A percentile compares a stretch with the other conserved stretches of the same genome.
phyloP scores from a whole-genome alignment of 805 yeast genomes.

The Wickerhamomyces xylosicus region DNA sequence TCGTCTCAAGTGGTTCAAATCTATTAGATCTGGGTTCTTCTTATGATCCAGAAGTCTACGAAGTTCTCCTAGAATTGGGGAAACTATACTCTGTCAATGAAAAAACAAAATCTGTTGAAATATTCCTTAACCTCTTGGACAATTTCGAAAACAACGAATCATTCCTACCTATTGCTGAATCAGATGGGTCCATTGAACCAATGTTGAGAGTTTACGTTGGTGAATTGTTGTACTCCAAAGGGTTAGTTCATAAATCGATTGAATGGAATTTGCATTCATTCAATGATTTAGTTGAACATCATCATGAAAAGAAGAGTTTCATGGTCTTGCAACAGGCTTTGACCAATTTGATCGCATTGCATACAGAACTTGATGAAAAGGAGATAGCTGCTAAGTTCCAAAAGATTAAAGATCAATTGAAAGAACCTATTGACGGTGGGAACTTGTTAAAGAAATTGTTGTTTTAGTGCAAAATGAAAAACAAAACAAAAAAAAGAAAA shows the following conservation, averaged over 20 bases:
- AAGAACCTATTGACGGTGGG: too few species aligned
- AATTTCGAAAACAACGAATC: slow-evolving; percentile 3
- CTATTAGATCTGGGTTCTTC: slow-evolving; percentile 7
- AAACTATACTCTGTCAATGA: slow-evolving; percentile 12
- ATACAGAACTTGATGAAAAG: slow-evolving; percentile 9
- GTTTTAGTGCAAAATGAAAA: too few species aligned
- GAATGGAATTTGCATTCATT: slow-evolving; percentile 31
- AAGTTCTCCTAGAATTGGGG: slow-evolving; percentile 18
- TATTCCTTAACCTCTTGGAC: slow-evolving; percentile 23
- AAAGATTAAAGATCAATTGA: neutral
- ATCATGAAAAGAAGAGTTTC: slow-evolving; percentile 24
- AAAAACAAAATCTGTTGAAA: slow-evolving; percentile 20
- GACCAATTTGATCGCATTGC: slow-evolving; percentile 18
- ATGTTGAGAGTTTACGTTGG: slow-evolving; percentile 30
- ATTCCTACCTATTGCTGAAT: neutral
- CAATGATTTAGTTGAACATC: slow-evolving; percentile 22
- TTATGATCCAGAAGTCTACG: slow-evolving; percentile 14
- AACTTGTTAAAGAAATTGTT: too few species aligned
- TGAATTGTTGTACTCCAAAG: slow-evolving; percentile 30
- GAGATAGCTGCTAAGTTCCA: neutral
- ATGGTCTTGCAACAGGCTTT: slow-evolving; percentile 27
- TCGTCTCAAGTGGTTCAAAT: slow-evolving; percentile 11
- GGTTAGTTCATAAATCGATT: slow-evolving; percentile 24
- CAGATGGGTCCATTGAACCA: slow-evolving; percentile 14
- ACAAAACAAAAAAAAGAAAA: too few species aligned